A percentile compares a stretch with the other conserved stretches of the same genome.
phyloP scores from a whole-genome alignment of 257 asterid genomes.

The Anisodus tanguticus region DNA sequence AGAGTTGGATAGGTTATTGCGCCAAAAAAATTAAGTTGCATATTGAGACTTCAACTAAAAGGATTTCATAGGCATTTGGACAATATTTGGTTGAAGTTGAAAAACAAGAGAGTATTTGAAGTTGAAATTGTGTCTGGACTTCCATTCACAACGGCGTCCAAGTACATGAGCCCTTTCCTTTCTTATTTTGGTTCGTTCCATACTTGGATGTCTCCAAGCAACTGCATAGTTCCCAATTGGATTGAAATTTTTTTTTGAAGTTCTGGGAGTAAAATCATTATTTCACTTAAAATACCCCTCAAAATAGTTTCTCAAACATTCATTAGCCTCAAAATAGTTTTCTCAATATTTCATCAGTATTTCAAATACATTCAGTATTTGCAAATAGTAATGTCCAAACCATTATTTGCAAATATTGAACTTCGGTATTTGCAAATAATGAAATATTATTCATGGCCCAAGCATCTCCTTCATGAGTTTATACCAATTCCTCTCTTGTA shows the following conservation, averaged over 20 bases:
- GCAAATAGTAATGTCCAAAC: no score
- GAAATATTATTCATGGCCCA: neutral
- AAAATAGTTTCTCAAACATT: no score
- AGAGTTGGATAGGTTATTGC: neutral
- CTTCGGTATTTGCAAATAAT: no score
- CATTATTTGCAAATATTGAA: no score
- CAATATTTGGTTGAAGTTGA: neutral
- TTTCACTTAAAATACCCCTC: neutral
- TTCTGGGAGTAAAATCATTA: neutral
- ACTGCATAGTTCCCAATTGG: neutral
- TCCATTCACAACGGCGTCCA: neutral
- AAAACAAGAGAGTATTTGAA: neutral
- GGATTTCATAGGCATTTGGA: neutral
- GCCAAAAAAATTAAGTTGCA: neutral
- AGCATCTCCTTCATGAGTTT: neutral
- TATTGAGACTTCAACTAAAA: neutral
- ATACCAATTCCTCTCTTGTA: no score
- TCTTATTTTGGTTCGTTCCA: neutral
- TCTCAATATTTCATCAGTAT: no score
- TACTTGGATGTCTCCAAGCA: neutral
- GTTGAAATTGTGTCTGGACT: neutral
- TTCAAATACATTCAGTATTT: no score
- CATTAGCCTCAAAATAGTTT: no score
- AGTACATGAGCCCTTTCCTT: neutral
- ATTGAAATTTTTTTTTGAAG: neutral